Evolutionary conservation across 2,329 filamentous ascomycete genomes (phyloP), one percentile per base, ranked within the genome.

Genomic region (Colletotrichum cordylinicola): DNA sequence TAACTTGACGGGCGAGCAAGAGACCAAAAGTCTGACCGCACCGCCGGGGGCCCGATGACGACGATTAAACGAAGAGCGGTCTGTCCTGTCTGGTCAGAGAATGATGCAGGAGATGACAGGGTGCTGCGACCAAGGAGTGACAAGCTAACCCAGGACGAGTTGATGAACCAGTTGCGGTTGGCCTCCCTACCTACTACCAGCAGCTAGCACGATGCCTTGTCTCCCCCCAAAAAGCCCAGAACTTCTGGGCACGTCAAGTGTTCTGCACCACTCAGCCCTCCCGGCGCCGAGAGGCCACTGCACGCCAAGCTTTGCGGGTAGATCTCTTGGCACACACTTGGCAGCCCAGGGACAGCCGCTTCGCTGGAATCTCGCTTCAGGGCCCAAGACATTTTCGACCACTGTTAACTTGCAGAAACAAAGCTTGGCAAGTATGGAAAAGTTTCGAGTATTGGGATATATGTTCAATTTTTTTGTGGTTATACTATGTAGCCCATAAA

Each of bases 321-420:
- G 73, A 76, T 76, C 64, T 60, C 70, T 73, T 73, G 70, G 74
- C 73, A 66, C 24, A 35, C 64, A 48, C 74, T 76, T 76, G 74
- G 69, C 73, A 73, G 43, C 33, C 33, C 43, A 71, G 64, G 69
- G 35, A 72, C 68, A 35, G 55, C 69, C 24, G n/a, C 66, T 31
- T 56, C 56, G 56, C 21, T 33, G 24, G 21, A 66, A 43, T 27
- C 29, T 61, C 37, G 29, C 27, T 64, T 27, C n/a, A 39, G 58
- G 60, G 21, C 35, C 55, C 52, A 35, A 39, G 15, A 69, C 35
- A 56, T 29, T 35, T 43, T 55, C 8, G 18, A 61, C 67, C 13
- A 48, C 52, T 39, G 8, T 18, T 33, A 18, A 18, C 6, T 39
- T 29, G 8, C 15, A 37, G 8, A 2, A 43, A 27, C 27, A 33